These are phyloP conservation scores for Penicillium coffeae DNA, from an alignment of 495 filamentous ascomycete genomes.

Conservation along the genomic window DNA sequence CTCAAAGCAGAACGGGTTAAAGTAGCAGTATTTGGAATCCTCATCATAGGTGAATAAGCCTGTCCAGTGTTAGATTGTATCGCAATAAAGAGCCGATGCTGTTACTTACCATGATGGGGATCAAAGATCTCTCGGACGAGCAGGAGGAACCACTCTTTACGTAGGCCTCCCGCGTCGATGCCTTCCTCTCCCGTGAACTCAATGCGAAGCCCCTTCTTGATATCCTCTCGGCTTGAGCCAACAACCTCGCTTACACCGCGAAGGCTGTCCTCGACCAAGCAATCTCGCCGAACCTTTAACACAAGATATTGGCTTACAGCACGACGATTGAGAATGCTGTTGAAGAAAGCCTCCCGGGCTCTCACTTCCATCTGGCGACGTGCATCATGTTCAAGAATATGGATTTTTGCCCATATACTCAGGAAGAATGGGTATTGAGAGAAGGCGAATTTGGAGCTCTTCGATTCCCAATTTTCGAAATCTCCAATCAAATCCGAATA, in stretches of 20 bases:
- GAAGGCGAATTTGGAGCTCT: conserved; percentile 73
- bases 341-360: conserved; percentile 88
- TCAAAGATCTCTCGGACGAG: conserved; percentile 91
- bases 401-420: conserved; percentile 91
- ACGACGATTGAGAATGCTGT: conserved; percentile 73
- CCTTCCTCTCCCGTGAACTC: conserved; percentile 89
- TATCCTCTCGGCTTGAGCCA: conserved; percentile 76
- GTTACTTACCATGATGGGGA: conserved; percentile 73
- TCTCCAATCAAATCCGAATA: conserved; percentile 82
- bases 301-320: conserved; percentile 76
- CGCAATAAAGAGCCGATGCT: background rate
- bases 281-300: conserved; percentile 77
- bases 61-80: conserved; percentile 30
- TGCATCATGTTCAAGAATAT: conserved; percentile 87
- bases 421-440: conserved; percentile 94
- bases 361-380: conserved; percentile 88
- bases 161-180: conserved; percentile 83
- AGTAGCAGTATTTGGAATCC: conserved; percentile 92
- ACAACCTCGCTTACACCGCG: conserved; percentile 83
- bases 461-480: conserved; percentile 85
- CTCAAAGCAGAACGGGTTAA: conserved; percentile 89
- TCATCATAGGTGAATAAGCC: conserved; percentile 91
- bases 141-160: conserved; percentile 95
- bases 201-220: conserved; percentile 89
- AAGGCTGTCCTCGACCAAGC: conserved; percentile 86